Base-by-base conservation (phyloP, 2,329 filamentous ascomycete genomes). In the Meredithiella fracta region DNA sequence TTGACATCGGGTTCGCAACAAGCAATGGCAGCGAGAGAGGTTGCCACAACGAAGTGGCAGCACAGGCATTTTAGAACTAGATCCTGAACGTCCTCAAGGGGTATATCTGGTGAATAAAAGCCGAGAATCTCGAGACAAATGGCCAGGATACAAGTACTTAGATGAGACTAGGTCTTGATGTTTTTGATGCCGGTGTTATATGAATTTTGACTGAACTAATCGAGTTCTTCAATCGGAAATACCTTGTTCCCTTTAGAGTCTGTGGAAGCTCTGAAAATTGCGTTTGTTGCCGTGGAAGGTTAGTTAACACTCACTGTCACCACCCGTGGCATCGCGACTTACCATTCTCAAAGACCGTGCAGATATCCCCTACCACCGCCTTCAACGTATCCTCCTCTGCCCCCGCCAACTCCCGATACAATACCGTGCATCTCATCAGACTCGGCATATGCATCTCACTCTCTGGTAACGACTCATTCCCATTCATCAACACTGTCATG, bases 141-240 rank as follows among this genome's bases (percentile, higher is more conserved):
- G 3, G 64, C 66, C 51, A 83, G 67, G 23, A 94, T 72, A 2
- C 76, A 71, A 2, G 82, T 64, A 0, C 83, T 70, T 51, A 73
- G 67, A 4, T 66, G 64, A 1, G 75, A 65, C 73, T 83, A 82
- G 0, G 58, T 60, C 2, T 76, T 70, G 1, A 73, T 72, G 61
- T 82, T 72, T 59, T 80, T 79, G 3, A 91, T 67, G 0, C 81
- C 82, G 5, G 89, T 66, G 61, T 92, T 94, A 70, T 94, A 94
- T 1, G 84, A 76, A 60, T 86, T 91, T 60, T 82, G 82, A 38
- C 82, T 83, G 65, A 94, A 90, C 88, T 88, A 94, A 61, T 90
- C 77, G 2, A 94, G 71, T 62, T 95, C 88, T 2, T 72, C 65
- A 0, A 74, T 58, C 0, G 75, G 77, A 63, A 89, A 88, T 1